Percentiles rank a stretch among this genome's conserved stretches.
phyloP scores from a whole-genome alignment of 768 basidiomycete species.

The Phaeotremella fagi region DNA sequence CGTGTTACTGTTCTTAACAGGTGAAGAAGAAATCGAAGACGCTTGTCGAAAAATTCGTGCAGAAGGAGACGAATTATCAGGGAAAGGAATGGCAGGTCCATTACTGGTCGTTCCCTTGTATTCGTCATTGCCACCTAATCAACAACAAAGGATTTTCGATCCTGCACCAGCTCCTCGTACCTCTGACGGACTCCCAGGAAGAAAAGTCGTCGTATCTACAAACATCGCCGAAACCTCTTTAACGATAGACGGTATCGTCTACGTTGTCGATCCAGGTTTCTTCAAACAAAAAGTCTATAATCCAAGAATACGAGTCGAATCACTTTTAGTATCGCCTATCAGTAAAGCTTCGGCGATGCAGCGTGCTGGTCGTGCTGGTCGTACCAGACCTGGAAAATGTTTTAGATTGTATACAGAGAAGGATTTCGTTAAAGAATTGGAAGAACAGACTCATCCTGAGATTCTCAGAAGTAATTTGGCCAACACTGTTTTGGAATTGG shows the following conservation, averaged over 20 bases:
- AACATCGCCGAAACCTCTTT: conserved; percentile 97
- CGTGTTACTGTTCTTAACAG: conserved; percentile 88
- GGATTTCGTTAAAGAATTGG: conserved; percentile 90
- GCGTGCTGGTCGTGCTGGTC: conserved; percentile 89
- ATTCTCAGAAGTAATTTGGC: conserved; percentile 89
- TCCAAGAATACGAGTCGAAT: conserved; percentile 92
- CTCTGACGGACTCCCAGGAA: conserved; percentile 70
- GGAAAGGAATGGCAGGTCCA: conserved; percentile 65
- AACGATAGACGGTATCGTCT: conserved; percentile 99
- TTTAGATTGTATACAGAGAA: conserved; percentile 95
- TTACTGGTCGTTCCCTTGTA: conserved; percentile 87
- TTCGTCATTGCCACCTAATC: conserved; percentile 86
- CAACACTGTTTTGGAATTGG: conserved; percentile 85
- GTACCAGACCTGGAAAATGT: conserved; percentile 94
- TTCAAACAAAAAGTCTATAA: conserved; percentile 99
- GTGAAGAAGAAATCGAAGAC: conserved; percentile 97
- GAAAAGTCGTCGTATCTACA: conserved; percentile 91
- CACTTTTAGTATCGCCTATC: conserved; percentile 85
- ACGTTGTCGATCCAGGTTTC: conserved; percentile 96
- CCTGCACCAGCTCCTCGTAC: conserved; percentile 64
- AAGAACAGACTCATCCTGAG: conserved; percentile 96
- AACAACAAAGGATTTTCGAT: conserved; percentile 96
- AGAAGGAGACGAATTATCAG: conserved; percentile 78
- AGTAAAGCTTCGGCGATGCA: conserved; percentile 97
- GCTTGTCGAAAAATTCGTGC: conserved; percentile 87